Conservation (phyloP, 768 basidiomycete genomes). For the Lactifluus subvellereus region DNA sequence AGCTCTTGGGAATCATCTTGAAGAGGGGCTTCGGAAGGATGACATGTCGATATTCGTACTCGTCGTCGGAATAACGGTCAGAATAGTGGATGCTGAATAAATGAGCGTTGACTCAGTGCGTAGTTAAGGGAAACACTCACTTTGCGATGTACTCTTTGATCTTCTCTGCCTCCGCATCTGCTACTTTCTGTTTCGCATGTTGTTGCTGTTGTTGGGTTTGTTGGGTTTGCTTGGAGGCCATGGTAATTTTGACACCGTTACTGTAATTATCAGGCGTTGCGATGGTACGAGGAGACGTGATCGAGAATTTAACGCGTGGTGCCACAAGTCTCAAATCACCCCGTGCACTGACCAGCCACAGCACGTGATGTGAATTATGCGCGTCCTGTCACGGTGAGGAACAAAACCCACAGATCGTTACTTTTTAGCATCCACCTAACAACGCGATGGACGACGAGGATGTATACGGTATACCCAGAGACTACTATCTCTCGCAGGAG, state of each 20-base stretch:
- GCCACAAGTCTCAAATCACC: background rate
- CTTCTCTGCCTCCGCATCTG: constrained; percentile 25
- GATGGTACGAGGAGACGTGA: constrained; percentile 7
- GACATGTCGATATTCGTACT: constrained; percentile 94
- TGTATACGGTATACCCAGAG: constrained; percentile 3
- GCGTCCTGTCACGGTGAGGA: background rate
- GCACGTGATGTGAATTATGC: constrained; percentile 23
- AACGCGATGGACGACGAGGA: constrained; percentile 12
- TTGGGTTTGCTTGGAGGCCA: constrained; percentile 23
- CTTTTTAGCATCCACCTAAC: background rate
- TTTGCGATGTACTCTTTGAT: constrained; percentile 76
- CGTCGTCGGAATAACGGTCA: constrained; percentile 87
- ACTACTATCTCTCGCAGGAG: background rate
- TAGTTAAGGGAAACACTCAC: constrained; percentile 34
- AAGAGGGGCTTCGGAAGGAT: constrained; percentile 92
- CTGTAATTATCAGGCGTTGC: background rate
- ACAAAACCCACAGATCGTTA: background rate
- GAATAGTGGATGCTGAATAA: constrained; percentile 75
- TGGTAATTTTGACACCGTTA: background rate
- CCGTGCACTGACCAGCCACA: constrained; percentile 5
- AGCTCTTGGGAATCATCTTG: constrained; percentile 86
- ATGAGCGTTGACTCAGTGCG: constrained; percentile 7
- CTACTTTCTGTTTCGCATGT: constrained; percentile 26
- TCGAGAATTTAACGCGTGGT: background rate
- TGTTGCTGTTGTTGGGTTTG: constrained; percentile 21